These are phyloP conservation scores for Brassica balearica DNA, from an alignment of 441 rosid species.

Conservation along the genomic window DNA sequence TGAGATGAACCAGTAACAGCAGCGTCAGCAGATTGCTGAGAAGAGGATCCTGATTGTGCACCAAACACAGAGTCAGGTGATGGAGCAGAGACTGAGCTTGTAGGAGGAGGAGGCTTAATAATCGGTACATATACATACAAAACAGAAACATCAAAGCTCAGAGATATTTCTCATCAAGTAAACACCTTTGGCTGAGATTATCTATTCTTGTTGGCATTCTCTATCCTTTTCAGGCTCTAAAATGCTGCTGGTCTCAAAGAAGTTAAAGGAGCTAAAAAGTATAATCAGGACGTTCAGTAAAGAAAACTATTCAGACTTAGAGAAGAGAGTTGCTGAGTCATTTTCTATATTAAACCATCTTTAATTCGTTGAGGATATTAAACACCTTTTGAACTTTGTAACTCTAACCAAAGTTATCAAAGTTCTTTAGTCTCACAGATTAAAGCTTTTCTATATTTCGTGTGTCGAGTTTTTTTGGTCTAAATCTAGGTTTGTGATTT, in stretches of 20 bases:
- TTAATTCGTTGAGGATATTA: too few species aligned
- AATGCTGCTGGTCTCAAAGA: too few species aligned
- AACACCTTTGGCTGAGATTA: background rate
- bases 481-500: background rate
- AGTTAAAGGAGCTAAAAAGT: too few species aligned
- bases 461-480: background rate
- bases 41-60: constrained; percentile 41
- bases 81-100: constrained; percentile 41
- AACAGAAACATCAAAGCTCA: background rate
- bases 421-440: background rate
- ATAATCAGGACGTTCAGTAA: too few species aligned
- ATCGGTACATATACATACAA: background rate
- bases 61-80: constrained; percentile 40
- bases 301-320: too few species aligned
- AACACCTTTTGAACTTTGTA: too few species aligned
- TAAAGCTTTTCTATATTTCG: background rate
- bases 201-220: too few species aligned
- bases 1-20: constrained; percentile 32
- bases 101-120: constrained; percentile 36
- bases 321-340: too few species aligned
- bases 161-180: background rate
- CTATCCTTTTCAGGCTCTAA: too few species aligned
- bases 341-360: too few species aligned
- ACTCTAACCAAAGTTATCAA: background rate
- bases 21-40: constrained; percentile 21